Percentiles rank a stretch among this genome's conserved stretches.
Evolutionary conservation across 306 rosid genomes (phyloP).

Genomic region (Myrica gale): DNA sequence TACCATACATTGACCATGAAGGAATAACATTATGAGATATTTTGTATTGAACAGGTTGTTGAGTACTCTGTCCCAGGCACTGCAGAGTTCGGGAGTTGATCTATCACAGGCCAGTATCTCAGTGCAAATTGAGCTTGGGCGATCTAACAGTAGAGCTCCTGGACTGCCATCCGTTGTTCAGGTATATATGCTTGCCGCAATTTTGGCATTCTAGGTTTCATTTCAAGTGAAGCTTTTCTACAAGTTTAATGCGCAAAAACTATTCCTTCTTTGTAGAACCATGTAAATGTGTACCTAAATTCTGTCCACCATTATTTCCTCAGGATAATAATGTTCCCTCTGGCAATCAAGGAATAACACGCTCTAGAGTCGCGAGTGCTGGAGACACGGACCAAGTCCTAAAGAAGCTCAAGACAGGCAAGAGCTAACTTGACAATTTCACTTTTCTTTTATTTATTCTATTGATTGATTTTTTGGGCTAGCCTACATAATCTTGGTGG

Average conservation of each 20-base stretch:
- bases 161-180: slow-evolving; percentile 45
- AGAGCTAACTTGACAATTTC: slow-evolving; percentile 49
- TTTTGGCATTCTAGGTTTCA: slow-evolving; percentile 8
- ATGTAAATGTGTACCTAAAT: slow-evolving; percentile 18
- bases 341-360: slow-evolving; percentile 45
- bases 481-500: slow-evolving; percentile 33
- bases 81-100: slow-evolving; percentile 95
- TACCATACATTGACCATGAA: slow-evolving; percentile 17
- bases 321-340: slow-evolving; percentile 57
- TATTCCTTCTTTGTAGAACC: slow-evolving; percentile 1
- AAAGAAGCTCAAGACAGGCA: slow-evolving; percentile 68
- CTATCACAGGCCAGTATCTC: slow-evolving; percentile 90
- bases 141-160: slow-evolving; percentile 40
- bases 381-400: slow-evolving; percentile 59
- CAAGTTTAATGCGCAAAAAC: slow-evolving; percentile 5
- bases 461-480: slow-evolving; percentile 59
- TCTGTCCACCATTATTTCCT: slow-evolving; percentile 25
- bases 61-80: slow-evolving; percentile 78
- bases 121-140: slow-evolving; percentile 90
- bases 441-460: slow-evolving; percentile 39
- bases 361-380: slow-evolving; percentile 41
- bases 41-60: slow-evolving; percentile 62
- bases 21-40: slow-evolving; percentile 15
- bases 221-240: neutral
- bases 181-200: slow-evolving; percentile 41